These are phyloP conservation scores for Trametes villosa DNA, from an alignment of 768 basidiomycete genomes.

Conservation along the genomic window DNA sequence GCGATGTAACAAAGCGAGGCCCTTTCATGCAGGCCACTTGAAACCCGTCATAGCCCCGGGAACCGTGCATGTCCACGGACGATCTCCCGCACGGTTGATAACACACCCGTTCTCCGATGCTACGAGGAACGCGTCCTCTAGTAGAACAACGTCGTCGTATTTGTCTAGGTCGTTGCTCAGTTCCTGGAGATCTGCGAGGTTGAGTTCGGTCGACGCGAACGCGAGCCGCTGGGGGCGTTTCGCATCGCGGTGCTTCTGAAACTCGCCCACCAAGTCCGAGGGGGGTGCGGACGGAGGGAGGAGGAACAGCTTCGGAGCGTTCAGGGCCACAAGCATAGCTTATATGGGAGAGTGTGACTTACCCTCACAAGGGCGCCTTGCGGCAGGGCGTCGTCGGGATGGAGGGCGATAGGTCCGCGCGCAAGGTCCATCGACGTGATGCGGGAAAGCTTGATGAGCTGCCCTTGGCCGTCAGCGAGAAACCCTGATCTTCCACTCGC, in stretches of 20 bases:
- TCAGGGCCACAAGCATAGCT: too few relatives aligned
- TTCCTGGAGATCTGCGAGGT: background rate
- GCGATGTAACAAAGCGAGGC: background rate
- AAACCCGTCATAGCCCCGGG: constrained; percentile 21
- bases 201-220: constrained; percentile 17
- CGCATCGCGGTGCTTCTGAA: background rate
- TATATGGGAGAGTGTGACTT: too few relatives aligned
- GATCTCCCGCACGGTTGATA: background rate
- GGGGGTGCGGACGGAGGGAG: background rate
- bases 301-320: constrained; percentile 22
- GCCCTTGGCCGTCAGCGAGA: too few relatives aligned
- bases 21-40: constrained; percentile 10
- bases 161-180: background rate
- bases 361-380: constrained; percentile 57
- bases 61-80: constrained; percentile 23
- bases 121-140: constrained; percentile 23
- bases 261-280: constrained; percentile 10
- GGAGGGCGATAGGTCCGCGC: constrained; percentile 67
- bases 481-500: too few relatives aligned
- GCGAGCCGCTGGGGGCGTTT: constrained; percentile 6
- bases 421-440: constrained; percentile 77
- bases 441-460: constrained; percentile 54
- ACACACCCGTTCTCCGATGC: constrained; percentile 28
- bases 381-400: constrained; percentile 53
- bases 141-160: background rate